Base-by-base conservation (phyloP, 768 basidiomycete genomes). In the Mycena polygramma region DNA sequence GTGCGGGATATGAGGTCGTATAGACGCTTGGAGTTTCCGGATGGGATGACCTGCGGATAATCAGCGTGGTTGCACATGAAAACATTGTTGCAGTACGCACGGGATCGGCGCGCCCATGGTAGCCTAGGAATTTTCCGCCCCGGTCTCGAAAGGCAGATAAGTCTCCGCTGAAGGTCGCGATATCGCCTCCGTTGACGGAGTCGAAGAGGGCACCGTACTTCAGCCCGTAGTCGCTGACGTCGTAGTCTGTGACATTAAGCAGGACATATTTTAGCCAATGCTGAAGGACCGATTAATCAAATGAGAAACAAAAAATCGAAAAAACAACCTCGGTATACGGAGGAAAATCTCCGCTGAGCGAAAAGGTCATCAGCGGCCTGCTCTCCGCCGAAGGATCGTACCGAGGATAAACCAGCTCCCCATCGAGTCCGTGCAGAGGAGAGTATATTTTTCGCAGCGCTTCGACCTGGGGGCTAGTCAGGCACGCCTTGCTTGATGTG, bases 71-170 rank as follows among this genome's bases (percentile, higher is more conserved):
- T 46, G 51, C 24, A 15, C 15, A 10, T 26, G 30, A 6, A 6
- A 3, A 6, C 30, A 30, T 6, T 26, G 22, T 19, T 20, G 14
- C 17, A 49, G 22, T 41, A 60, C 60, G 8, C 20, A 43, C 67
- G 5, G 60, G 36, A 59, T 69, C 68, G 1, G 62, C 62, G 10
- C 62, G 68, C 14, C 77, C 76, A 41, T 74, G 76, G 45, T 74
- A 78, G n/a, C 71, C 69, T 11, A 78, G 57, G 41, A 76, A 55
- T 62, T 76, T 78, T 10, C 77, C 77, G 22, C 77, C 77, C 22
- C 73, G 66, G 24, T 68, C 71, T 20, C 66, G 59, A 65, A 75
- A 77, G 43, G 70, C 67, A 19, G 70, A 52, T 2, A 76, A 30
- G 52, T 74, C 54, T 13, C 68, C 69, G 46, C 69, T 61, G 62